Percentiles rank a stretch among this genome's conserved stretches.
Evolutionary conservation across 345 rosid genomes (phyloP).

Genomic region (Eucalyptus brandiana): DNA sequence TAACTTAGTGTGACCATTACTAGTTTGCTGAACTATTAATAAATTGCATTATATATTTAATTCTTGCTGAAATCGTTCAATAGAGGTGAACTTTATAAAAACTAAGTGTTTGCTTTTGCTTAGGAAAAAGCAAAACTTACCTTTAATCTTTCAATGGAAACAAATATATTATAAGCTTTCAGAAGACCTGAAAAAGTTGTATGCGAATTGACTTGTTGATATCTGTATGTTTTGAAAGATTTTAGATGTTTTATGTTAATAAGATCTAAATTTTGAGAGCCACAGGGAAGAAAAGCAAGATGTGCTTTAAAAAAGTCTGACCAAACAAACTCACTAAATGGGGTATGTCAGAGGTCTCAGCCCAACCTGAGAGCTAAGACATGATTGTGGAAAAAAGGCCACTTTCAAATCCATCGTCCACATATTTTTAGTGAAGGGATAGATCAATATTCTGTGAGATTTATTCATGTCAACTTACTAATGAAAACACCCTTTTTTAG

Average conservation of each 20-base stretch:
- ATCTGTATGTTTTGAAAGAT: not conserved
- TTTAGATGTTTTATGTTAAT: not conserved
- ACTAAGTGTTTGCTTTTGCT: not conserved
- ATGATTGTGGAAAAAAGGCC: not conserved
- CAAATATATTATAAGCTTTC: not conserved
- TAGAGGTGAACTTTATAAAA: not conserved
- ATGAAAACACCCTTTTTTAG: slow-evolving; percentile 28
- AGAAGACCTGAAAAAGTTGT: not conserved
- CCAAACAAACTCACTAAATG: not conserved
- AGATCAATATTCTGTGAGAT: not conserved
- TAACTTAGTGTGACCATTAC: not conserved
- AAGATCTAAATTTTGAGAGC: not conserved
- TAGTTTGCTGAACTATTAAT: not conserved
- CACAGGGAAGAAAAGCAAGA: not conserved
- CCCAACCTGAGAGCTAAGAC: not conserved
- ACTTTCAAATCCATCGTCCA: not conserved
- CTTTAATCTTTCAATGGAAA: not conserved
- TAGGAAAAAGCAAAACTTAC: not conserved
- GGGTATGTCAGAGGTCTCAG: not conserved
- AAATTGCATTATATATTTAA: not conserved
- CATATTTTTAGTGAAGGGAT: not conserved
- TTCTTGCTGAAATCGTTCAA: not conserved
- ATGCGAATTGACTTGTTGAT: not conserved
- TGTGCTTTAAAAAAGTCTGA: not conserved
- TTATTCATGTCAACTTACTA: not conserved